A percentile compares a stretch with the other conserved stretches of the same genome.
Evolutionary conservation across 2,329 filamentous ascomycete species (phyloP).

Genomic region (Xylariaceae sp.): DNA sequence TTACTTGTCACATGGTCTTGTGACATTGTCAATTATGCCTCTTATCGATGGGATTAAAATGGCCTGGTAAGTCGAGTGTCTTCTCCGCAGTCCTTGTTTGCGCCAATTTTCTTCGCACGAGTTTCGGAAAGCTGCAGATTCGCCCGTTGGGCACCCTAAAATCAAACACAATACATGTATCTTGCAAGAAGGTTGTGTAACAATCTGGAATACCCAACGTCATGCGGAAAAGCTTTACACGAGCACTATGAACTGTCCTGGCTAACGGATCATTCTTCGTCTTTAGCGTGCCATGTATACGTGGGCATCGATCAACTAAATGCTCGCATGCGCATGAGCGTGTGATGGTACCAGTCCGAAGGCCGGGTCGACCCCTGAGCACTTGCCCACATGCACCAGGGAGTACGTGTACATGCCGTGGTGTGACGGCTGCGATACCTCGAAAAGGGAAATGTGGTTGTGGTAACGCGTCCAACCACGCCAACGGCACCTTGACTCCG

Average conservation of each 20-base stretch:
- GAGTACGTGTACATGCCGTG: constrained; percentile 62
- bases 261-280: constrained; percentile 18
- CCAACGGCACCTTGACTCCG: constrained; percentile 14
- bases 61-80: constrained; percentile 63
- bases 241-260: constrained; percentile 2
- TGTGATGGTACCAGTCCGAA: constrained; percentile 70
- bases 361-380: constrained; percentile 71
- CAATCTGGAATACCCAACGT: constrained; percentile 2
- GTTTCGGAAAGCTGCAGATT: constrained; percentile 26
- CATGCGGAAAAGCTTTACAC: not conserved
- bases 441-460: constrained; percentile 61
- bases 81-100: constrained; percentile 1
- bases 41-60: constrained; percentile 72
- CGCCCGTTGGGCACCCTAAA: constrained; percentile 15
- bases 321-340: constrained; percentile 70
- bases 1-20: not conserved
- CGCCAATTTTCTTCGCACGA: constrained; percentile 1
- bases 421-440: constrained; percentile 67
- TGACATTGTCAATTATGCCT: constrained; percentile 54
- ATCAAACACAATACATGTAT: constrained; percentile 4
- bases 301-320: constrained; percentile 75
- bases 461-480: constrained; percentile 33
- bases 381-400: constrained; percentile 68
- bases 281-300: constrained; percentile 71
- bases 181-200: constrained; percentile 17